Conservation (phyloP, 106 monocot genomes). For the Xerophyta viscosa region DNA sequence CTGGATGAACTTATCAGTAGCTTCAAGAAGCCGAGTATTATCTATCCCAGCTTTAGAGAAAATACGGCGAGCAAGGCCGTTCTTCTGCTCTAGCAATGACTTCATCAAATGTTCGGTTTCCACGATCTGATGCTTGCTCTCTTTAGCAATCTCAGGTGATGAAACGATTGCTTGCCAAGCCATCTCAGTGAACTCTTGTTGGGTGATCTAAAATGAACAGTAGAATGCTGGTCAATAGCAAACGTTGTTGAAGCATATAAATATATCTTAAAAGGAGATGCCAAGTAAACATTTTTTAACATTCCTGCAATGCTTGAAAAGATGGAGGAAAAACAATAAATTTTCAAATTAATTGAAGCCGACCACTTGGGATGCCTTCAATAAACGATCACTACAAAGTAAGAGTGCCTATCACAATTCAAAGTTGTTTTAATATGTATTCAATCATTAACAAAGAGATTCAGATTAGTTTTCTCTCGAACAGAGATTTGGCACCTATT, state of each 20-base stretch:
- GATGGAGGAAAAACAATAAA: no score
- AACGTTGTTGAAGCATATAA: not conserved
- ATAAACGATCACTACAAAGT: no score
- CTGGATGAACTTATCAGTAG: conserved; percentile 83
- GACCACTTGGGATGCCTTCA: no score
- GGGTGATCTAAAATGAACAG: conserved; percentile 69
- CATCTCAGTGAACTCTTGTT: conserved; percentile 97
- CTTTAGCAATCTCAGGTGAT: conserved; percentile 92
- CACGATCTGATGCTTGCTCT: conserved; percentile 95
- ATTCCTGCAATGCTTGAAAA: no score
- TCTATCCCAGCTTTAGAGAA: conserved; percentile 95
- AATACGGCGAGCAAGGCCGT: conserved; percentile 96
- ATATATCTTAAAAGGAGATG: not conserved
- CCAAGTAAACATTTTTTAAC: not conserved
- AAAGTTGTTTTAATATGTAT: no score
- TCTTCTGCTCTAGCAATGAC: conserved; percentile 88
- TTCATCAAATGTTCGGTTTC: conserved; percentile 99
- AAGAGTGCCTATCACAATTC: no score
- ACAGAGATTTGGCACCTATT: no score
- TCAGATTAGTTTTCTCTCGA: no score
- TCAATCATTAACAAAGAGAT: no score
- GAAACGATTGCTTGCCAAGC: conserved; percentile 97
- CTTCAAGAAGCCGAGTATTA: conserved; percentile 82
- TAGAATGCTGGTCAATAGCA: not conserved
- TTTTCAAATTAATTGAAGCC: no score